A percentile compares a stretch with the other conserved stretches of the same genome.
Evolutionary conservation across 1,284 basidiomycete species (phyloP).

Genomic region (Quambalaria eucalypti): DNA sequence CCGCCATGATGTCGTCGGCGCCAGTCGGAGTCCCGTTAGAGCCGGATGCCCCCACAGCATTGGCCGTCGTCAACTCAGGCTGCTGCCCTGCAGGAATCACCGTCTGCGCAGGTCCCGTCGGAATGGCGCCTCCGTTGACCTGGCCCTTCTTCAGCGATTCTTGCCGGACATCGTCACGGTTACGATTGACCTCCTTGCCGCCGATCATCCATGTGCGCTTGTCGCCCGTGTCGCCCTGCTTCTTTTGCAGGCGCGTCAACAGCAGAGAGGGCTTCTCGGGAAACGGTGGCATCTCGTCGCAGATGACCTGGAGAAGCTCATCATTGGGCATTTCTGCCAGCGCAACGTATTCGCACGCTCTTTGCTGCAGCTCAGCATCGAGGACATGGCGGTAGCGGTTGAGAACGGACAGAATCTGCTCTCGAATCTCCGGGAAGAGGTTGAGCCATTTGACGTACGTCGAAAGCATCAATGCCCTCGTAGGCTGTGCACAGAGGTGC

Average conservation of each 20-base stretch:
- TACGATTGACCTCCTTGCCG: conserved; percentile 78
- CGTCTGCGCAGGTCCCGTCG: conserved; percentile 20
- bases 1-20: conserved; percentile 60
- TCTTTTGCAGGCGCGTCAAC: conserved; percentile 72
- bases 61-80: conserved; percentile 23
- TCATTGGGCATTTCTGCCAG: conserved; percentile 55
- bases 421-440: conserved; percentile 95
- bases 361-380: conserved; percentile 95
- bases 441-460: conserved; percentile 99
- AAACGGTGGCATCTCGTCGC: conserved; percentile 98
- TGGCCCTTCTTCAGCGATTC: conserved; percentile 49
- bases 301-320: conserved; percentile 82
- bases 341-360: conserved; percentile 61
- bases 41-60: conserved; percentile 13
- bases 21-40: conserved; percentile 16
- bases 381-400: conserved; percentile 88
- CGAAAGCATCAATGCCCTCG: conserved; percentile 81
- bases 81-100: conserved; percentile 25
- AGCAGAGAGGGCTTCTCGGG: conserved; percentile 83
- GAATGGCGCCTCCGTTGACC: conserved; percentile 39
- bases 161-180: conserved; percentile 58
- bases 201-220: conserved; percentile 93
- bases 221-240: conserved; percentile 67
- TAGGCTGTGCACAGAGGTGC: conserved; percentile 84
- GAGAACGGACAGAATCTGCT: conserved; percentile 85